phyloP scores from a whole-genome alignment of 164 flowering plant genomes.

The Tinospora cordifolia region DNA sequence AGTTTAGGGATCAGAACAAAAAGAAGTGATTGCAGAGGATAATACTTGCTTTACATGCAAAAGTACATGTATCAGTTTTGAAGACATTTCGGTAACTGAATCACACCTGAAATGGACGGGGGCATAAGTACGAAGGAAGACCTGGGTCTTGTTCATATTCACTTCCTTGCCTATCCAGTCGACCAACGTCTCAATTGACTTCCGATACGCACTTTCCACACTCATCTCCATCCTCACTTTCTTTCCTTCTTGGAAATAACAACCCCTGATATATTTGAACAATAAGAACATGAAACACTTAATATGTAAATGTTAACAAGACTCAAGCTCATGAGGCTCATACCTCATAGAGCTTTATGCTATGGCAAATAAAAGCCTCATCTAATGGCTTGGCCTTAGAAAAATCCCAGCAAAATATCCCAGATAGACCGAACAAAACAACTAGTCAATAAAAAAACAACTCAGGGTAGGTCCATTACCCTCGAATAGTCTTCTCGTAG shows the following conservation, averaged over 20 bases:
- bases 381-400: not conserved
- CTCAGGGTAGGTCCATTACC: constrained; percentile 23
- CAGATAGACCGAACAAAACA: not conserved
- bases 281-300: not conserved
- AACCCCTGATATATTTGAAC: constrained; percentile 41
- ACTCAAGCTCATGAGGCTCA: no score
- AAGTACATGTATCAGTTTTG: not conserved
- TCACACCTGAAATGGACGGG: constrained; percentile 78
- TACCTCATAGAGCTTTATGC: no score
- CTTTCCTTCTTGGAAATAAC: constrained; percentile 65
- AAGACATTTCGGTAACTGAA: not conserved
- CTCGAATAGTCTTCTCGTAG: constrained; percentile 52
- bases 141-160: constrained; percentile 39
- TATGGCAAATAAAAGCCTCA: no score
- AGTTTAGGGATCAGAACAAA: no score
- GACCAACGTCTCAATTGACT: constrained; percentile 47
- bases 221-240: constrained; percentile 57
- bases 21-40: no score
- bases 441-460: not conserved
- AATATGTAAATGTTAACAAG: not conserved
- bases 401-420: not conserved
- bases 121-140: constrained; percentile 54
- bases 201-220: constrained; percentile 41
- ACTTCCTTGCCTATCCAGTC: constrained; percentile 45
- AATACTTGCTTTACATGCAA: no score